Base-by-base conservation (phyloP, 768 basidiomycete species). In the Pisolithus marmoratus region DNA sequence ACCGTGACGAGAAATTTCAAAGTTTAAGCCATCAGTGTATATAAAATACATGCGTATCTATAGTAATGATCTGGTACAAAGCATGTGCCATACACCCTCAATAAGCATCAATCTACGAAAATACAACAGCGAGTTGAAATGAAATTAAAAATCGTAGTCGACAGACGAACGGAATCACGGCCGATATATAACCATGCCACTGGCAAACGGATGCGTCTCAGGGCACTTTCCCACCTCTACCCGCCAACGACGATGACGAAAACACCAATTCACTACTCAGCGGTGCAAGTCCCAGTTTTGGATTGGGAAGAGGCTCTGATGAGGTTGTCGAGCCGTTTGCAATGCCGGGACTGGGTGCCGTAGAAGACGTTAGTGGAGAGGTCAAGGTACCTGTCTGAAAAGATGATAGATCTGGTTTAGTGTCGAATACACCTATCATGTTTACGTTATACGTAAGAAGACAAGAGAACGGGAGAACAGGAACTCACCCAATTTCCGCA, bases 281-380 rank as follows among this genome's bases (percentile, higher is more conserved):
- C 15, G 71, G 71, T 17, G 71, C 72, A 24, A 72, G 54, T 5
- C 72, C 71, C 40, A 72, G 45, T 54, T 70, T 72, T 26, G 62
- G 71, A 49, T 72, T 70, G 12, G 71, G 68, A 11, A 59, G 60
- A 22, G 64, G 70, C 17, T 68, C 67, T 1, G 31, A 48, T n/a
- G 58, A 14, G 14, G 34, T 34, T 15, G 12, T 34, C 2, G 14
- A 14, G 0, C 34, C 34, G 5, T 34, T 34, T 34, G 12, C 34
- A 4, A 34, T 15, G 34, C 34, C 34, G 14, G 34, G 34, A 34
- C 34, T 14, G 14, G 34, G 15, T 12, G 34, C 34, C 11, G 14
- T 15, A 34, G 34, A 34, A 12, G 34, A 34, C 34, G 12, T 34
- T 34, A 34, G 42, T 3, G 56, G 52, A n/a, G 60, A 54, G 3